These are phyloP conservation scores for Ogataea thermomethanolica DNA, from an alignment of 805 yeast genomes.

Conservation along the genomic window DNA sequence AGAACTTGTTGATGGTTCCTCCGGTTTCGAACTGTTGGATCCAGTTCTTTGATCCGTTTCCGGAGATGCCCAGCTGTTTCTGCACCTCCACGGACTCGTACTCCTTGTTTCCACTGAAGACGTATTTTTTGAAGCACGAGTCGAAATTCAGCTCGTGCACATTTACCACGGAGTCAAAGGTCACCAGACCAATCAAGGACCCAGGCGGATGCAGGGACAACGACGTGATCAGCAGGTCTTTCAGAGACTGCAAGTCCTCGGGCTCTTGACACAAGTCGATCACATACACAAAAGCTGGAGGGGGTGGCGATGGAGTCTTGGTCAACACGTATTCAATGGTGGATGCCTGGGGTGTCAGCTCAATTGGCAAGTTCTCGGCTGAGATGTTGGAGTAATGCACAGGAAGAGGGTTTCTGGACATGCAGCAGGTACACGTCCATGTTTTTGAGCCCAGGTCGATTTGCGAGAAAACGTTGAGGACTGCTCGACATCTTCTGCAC, in stretches of 20 bases:
- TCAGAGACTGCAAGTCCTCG: conserved; percentile 80
- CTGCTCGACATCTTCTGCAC: conserved; percentile 82
- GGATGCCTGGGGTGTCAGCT: conserved; percentile 62
- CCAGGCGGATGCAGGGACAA: conserved; percentile 83
- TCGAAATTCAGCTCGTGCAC: conserved; percentile 73
- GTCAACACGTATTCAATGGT: conserved; percentile 83
- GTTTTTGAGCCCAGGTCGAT: conserved; percentile 69
- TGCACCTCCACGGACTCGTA: conserved; percentile 43
- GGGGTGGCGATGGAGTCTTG: conserved; percentile 57
- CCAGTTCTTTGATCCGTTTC: conserved; percentile 37
- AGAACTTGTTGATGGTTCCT: conserved; percentile 40
- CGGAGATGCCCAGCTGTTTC: conserved; percentile 35
- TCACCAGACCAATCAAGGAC: conserved; percentile 81
- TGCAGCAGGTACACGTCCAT: conserved; percentile 88
- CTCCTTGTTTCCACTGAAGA: conserved; percentile 88
- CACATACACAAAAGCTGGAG: conserved; percentile 83
- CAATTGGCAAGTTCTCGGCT: conserved; percentile 76
- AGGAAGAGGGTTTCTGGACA: conserved; percentile 74
- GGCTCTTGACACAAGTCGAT: conserved; percentile 88
- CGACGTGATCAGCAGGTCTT: conserved; percentile 73
- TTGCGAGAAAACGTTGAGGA: conserved; percentile 82
- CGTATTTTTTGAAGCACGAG: conserved; percentile 67
- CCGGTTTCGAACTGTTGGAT: conserved; percentile 38
- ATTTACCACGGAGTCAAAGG: conserved; percentile 87
- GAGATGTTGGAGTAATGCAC: conserved; percentile 74